Percentiles rank a stretch among this genome's conserved stretches.
Conservation (phyloP, 2,329 filamentous ascomycete species). For the Alternaria rosae region DNA sequence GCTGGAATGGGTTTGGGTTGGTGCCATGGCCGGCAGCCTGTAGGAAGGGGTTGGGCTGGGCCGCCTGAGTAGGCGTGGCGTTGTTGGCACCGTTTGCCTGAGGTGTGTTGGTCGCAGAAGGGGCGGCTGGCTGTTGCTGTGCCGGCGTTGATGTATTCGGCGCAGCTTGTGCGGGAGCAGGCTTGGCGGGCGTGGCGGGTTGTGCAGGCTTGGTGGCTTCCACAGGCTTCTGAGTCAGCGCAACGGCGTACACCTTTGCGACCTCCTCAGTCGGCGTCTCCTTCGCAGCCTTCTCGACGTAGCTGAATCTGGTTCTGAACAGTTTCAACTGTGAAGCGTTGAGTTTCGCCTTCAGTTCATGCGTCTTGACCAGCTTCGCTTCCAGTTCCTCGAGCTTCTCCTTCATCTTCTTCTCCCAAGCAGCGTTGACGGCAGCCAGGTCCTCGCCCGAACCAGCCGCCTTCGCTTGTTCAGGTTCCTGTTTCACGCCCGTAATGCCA, state of each 20-base stretch:
- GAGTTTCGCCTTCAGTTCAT: conserved; percentile 74
- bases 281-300: conserved; percentile 81
- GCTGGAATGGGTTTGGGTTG: conserved; percentile 21
- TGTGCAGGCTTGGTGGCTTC: conserved; percentile 24
- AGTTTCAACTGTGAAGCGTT: conserved; percentile 69
- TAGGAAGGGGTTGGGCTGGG: conserved; percentile 22
- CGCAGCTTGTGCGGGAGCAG: conserved; percentile 12
- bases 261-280: conserved; percentile 87
- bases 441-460: conserved; percentile 26
- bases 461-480: conserved; percentile 21
- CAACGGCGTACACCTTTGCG: conserved; percentile 85
- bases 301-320: conserved; percentile 74
- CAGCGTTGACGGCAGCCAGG: conserved; percentile 32
- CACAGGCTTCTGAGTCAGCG: conserved; percentile 66
- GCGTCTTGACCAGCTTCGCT: conserved; percentile 64
- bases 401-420: conserved; percentile 50
- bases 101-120: conserved; percentile 1
- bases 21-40: conserved; percentile 16
- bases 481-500: conserved; percentile 13
- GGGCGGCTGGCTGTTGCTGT: conserved; percentile 21
- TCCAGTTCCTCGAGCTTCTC: conserved; percentile 44
- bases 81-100: conserved; percentile 25
- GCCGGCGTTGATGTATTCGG: conserved; percentile 13
- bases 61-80: conserved; percentile 17
- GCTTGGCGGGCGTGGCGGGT: conserved; percentile 26